Base-by-base conservation (phyloP, 2,329 filamentous ascomycete genomes). In the Huntiella moniliformis region DNA sequence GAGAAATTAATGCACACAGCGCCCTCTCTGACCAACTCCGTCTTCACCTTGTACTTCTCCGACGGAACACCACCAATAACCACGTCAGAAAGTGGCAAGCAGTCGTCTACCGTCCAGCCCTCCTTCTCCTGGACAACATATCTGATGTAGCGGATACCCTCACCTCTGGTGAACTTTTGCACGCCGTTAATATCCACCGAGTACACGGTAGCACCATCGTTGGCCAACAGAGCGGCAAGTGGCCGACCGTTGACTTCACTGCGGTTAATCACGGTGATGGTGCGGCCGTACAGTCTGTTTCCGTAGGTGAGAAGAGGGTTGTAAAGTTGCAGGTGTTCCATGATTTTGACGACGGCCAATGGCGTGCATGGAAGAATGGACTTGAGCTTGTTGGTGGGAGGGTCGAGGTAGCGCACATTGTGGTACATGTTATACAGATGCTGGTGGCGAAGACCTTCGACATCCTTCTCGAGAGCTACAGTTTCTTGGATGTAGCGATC, bases 341-440 rank as follows among this genome's bases (percentile, higher is more conserved):
- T 72, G 54, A 96, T 92, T 71, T 98, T 98, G 67, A 96, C 83
- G 50, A 94, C 81, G 18, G 91, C 91, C 17, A 98, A 73, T 12
- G 91, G 91, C 2, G 91, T 98, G 69, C 91, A 98, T 4, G 91
- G 91, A 44, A 98, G 67, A 53, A 96, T 84, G 42, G 81, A 92
- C 67, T 98, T 96, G 61, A 84, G 82, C 49, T 67, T 70, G 61
- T 85, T 82, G 38, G 70, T 62, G 4, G 80, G 79, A 17, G 77
- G 67, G 63, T 98, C 91, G 47, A 98, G 71, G 67, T 87, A 96
- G 53, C 91, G 84, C 56, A 93, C 76, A 66, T 98, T 98, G 68
- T 95, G 83, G 66, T 96, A 98, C 87, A 98, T 95, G 72, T 98
- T 98, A 74, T 88, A 87, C 58, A 96, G 81, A 65, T 96, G 87